Conservation (phyloP, 2,329 filamentous ascomycete species). For the Verticillium longisporum region DNA sequence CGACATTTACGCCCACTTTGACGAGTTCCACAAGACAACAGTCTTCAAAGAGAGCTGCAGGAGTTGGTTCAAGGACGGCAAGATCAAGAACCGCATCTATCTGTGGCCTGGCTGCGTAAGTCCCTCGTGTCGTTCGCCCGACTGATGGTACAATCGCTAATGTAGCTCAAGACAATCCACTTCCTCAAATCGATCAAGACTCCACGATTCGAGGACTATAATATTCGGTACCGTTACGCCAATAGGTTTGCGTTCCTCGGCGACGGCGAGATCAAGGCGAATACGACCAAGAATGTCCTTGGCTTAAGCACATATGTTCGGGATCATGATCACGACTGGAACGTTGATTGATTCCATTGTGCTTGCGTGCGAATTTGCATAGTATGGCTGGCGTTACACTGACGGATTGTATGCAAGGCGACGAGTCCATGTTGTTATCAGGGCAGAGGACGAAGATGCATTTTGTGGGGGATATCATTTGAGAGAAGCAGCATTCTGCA, state of each 20-base stretch:
- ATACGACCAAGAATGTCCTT: slow-evolving; percentile 26
- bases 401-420: not conserved
- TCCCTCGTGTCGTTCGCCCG: not conserved
- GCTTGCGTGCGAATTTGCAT: not conserved
- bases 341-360: slow-evolving; percentile 24
- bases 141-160: not conserved
- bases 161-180: slow-evolving; percentile 20
- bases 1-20: slow-evolving; percentile 24
- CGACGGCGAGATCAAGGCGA: slow-evolving; percentile 37
- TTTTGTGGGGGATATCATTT: not conserved
- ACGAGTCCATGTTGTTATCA: not conserved
- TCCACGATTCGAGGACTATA: slow-evolving; percentile 23
- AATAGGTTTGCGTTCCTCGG: slow-evolving; percentile 31
- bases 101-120: slow-evolving; percentile 25
- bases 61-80: slow-evolving; percentile 27
- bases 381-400: not conserved
- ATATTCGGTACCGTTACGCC: slow-evolving; percentile 23
- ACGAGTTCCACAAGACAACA: slow-evolving; percentile 23
- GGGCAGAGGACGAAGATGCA: not conserved
- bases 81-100: slow-evolving; percentile 24
- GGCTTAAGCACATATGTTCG: slow-evolving; percentile 37
- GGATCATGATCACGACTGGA: slow-evolving; percentile 35
- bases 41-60: slow-evolving; percentile 25
- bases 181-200: slow-evolving; percentile 28
- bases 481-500: no score